These are phyloP conservation scores for Smittium mucronatum DNA, from an alignment of 371 early-diverging fungal genomes.

Conservation along the genomic window DNA sequence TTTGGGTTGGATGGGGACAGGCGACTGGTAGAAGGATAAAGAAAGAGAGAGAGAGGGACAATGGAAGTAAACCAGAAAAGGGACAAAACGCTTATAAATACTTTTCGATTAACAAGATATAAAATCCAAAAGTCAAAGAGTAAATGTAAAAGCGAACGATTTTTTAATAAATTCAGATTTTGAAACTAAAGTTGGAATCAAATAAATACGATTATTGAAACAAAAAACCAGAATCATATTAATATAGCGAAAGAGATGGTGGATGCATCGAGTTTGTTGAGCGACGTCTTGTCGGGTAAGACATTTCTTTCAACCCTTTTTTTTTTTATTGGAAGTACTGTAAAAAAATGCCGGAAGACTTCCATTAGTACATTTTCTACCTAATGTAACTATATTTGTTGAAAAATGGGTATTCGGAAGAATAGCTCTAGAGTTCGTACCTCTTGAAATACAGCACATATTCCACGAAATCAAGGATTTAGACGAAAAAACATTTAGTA, in stretches of 20 bases:
- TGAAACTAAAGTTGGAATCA: too few relatives aligned
- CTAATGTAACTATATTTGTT: background rate
- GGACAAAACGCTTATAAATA: too few relatives aligned
- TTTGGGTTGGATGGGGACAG: too few relatives aligned
- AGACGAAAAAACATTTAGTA: slow-evolving; percentile 33
- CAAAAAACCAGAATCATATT: background rate
- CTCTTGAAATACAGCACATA: slow-evolving; percentile 36
- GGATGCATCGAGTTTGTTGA: slow-evolving; percentile 3
- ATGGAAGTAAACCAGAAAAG: too few relatives aligned
- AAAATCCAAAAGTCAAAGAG: too few relatives aligned
- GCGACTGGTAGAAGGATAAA: too few relatives aligned
- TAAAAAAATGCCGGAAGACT: background rate
- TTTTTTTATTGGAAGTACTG: background rate
- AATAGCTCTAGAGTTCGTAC: slow-evolving; percentile 34
- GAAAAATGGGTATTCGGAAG: background rate
- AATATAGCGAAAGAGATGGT: background rate
- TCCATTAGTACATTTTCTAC: background rate
- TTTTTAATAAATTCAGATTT: too few relatives aligned
- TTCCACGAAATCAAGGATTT: slow-evolving; percentile 36
- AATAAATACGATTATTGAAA: background rate
- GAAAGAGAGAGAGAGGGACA: too few relatives aligned
- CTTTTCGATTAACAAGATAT: too few relatives aligned
- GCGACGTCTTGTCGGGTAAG: slow-evolving; percentile 11
- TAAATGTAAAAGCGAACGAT: too few relatives aligned
- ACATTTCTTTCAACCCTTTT: background rate